Evolutionary conservation across 495 filamentous ascomycete genomes (phyloP).

Genomic region (Xylaria longipes): DNA sequence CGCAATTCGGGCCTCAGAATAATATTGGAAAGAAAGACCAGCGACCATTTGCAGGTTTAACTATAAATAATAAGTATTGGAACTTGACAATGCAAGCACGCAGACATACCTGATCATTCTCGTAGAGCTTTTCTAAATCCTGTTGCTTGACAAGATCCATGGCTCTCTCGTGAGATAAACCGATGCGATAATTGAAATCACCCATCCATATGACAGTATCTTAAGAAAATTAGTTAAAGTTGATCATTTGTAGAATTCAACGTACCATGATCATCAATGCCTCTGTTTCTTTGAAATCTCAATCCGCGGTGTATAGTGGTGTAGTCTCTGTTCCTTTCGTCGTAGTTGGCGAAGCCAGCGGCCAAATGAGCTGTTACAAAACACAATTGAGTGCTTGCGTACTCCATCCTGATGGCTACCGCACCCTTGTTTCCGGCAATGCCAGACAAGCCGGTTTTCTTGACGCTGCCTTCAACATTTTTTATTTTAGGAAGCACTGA

Average conservation of each 20-base stretch:
- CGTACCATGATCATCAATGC: constrained; percentile 84
- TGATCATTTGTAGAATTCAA: not conserved
- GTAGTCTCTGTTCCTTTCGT: constrained; percentile 94
- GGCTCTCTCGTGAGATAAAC: constrained; percentile 78
- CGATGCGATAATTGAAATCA: constrained; percentile 99
- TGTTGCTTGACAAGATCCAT: constrained; percentile 71
- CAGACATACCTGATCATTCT: constrained; percentile 82
- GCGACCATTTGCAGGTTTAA: constrained; percentile 96
- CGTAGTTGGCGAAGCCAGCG: constrained; percentile 95
- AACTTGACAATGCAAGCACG: constrained; percentile 3
- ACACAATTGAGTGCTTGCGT: constrained; percentile 89
- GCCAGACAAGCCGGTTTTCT: constrained; percentile 97
- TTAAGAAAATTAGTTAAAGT: constrained; percentile 30
- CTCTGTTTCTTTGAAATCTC: constrained; percentile 85
- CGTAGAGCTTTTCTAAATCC: constrained; percentile 81
- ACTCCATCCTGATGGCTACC: constrained; percentile 95
- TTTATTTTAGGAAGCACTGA: constrained; percentile 81
- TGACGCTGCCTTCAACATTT: constrained; percentile 93
- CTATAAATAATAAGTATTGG: constrained; percentile 48
- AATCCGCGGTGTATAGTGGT: constrained; percentile 86
- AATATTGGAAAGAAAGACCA: constrained; percentile 86
- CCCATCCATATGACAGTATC: constrained; percentile 95
- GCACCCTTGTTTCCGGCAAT: constrained; percentile 99
- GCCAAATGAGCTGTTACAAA: constrained; percentile 97
- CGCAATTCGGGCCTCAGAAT: constrained; percentile 81